phyloP scores from a whole-genome alignment of 2,329 filamentous ascomycete species.

The Xylogone sp. region DNA sequence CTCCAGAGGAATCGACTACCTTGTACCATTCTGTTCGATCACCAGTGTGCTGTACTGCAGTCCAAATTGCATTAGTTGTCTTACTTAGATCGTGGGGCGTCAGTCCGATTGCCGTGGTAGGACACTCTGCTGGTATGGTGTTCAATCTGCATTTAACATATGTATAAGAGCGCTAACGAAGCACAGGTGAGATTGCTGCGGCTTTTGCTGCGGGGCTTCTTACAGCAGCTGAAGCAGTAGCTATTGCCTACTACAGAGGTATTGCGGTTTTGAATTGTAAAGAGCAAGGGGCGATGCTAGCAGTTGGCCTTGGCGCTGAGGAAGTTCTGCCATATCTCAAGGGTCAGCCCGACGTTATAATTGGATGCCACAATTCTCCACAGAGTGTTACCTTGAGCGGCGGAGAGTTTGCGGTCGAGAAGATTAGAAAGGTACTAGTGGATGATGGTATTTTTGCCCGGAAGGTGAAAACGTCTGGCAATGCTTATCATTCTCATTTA shows the following conservation, averaged over 20 bases:
- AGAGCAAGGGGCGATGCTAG: constrained; percentile 7
- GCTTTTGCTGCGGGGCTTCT: constrained; percentile 35
- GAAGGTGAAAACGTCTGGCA: not conserved
- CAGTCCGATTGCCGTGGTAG: not conserved
- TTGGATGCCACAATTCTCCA: constrained; percentile 26
- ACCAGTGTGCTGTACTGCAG: not conserved
- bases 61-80: not conserved
- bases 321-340: constrained; percentile 1
- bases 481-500: not conserved
- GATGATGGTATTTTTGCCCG: not conserved
- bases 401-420: constrained; percentile 6
- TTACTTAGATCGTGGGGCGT: not conserved
- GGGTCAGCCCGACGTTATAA: not conserved
- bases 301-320: constrained; percentile 11
- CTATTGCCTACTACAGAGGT: constrained; percentile 7
- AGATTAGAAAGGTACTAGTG: not conserved
- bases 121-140: not conserved
- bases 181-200: constrained; percentile 39
- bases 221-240: constrained; percentile 24
- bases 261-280: not conserved
- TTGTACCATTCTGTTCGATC: not conserved
- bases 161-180: not conserved
- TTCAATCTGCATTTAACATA: not conserved
- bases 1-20: not conserved
- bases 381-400: constrained; percentile 21